Evolutionary conservation across 805 yeast species (phyloP).

Genomic region (Wickerhamiella galacta): DNA sequence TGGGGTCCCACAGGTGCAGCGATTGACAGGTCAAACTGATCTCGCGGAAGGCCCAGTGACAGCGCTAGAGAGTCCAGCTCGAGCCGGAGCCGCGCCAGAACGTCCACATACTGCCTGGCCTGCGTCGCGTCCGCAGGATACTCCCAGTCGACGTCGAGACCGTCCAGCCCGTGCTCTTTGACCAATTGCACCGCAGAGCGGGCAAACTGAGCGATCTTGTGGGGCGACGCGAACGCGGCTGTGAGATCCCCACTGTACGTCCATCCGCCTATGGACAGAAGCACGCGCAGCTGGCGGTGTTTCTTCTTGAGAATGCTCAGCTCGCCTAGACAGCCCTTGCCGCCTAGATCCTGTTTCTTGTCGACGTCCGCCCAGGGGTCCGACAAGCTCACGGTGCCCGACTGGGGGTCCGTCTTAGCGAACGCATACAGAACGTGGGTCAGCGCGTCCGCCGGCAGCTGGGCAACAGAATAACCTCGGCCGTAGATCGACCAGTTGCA

Average conservation of each 20-base stretch:
- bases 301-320: constrained; percentile 30
- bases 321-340: constrained; percentile 35
- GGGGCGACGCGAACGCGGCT: constrained; percentile 25
- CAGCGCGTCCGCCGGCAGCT: constrained; percentile 38
- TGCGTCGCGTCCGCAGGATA: constrained; percentile 42
- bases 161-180: constrained; percentile 54
- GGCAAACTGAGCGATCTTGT: constrained; percentile 31
- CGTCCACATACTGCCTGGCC: constrained; percentile 27
- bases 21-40: constrained; percentile 36
- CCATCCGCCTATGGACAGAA: constrained; percentile 81
- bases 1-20: constrained; percentile 61
- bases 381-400: constrained; percentile 38
- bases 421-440: constrained; percentile 73
- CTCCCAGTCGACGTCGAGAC: constrained; percentile 92
- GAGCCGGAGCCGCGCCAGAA: constrained; percentile 28
- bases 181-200: constrained; percentile 32
- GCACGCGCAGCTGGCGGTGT: constrained; percentile 31
- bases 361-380: constrained; percentile 54
- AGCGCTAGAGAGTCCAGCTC: constrained; percentile 28
- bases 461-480: constrained; percentile 39
- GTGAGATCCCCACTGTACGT: constrained; percentile 35
- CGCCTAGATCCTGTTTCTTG: constrained; percentile 14
- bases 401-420: constrained; percentile 34
- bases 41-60: constrained; percentile 10
- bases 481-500: constrained; percentile 50